Evolutionary conservation across 371 early-diverging fungal genomes (phyloP), one percentile per base, ranked within the genome.

Genomic region (Lichtheimia ramosa): DNA sequence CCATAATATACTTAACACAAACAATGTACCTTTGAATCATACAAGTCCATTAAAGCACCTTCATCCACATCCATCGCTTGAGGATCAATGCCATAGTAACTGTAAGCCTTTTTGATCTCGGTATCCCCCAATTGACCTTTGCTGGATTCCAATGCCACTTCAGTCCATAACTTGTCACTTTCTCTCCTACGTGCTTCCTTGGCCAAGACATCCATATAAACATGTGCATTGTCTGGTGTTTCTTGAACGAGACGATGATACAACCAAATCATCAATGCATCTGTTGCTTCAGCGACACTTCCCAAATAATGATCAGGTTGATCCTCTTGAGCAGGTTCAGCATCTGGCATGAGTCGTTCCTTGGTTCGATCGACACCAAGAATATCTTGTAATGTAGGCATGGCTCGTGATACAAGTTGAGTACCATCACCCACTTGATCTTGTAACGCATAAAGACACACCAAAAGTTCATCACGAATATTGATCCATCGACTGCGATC

Each of bases 61-160:
- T 69, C 68, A 64, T 71, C 64, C 49, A 69, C 55, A 65, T 69
- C 42, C 7, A 60, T 49, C 25, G 67, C 56, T 40, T 68, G 65
- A 2, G 68, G 53, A 34, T 34, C 34, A 5, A 82, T 62, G 6
- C 75, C 82, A 66, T 84, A 87, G 54, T 78, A 70, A 15, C 61
- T 59, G 57, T 84, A 86, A 1, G 88, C 88, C 16, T 73, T 70
- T 5, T 67, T 68, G 25, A 86, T 63, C 28, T 84, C 84, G 5
- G 66, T 63, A 3, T 65, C 62, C 3, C 74, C 73, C 21, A 81
- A 66, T 7, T 77, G 64, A 1, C 85, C 85, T 27, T 73, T 65
- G 3, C 81, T 79, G 2, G 70, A 73, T 55, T 81, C 79, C 41
- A 69, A 68, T 4, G 74, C 81, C 21, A 84, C 68, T 46, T 81